Evolutionary conservation across 2,329 filamentous ascomycete species (phyloP).

Genomic region (Penicillium sp.): DNA sequence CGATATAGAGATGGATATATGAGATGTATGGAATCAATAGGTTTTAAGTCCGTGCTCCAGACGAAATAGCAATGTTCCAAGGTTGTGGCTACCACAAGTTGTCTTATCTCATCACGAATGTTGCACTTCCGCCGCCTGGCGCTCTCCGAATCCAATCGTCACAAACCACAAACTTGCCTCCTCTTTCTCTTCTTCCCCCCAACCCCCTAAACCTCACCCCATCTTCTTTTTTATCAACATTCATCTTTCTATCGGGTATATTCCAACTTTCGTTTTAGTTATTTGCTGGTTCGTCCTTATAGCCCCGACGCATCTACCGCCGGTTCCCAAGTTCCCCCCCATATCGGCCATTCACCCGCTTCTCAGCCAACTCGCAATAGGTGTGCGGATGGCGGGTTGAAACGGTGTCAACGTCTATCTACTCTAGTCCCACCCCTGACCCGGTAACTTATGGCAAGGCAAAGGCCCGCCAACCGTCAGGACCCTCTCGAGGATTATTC

Average conservation of each 20-base stretch:
- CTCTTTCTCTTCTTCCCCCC: conserved; percentile 11
- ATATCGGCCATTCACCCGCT: conserved; percentile 5
- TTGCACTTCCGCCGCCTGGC: conserved; percentile 38
- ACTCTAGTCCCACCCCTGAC: conserved; percentile 30
- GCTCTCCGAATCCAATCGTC: conserved; percentile 34
- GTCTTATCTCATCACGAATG: conserved; percentile 24
- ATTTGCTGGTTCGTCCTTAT: conserved; percentile 3
- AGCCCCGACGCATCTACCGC: conserved; percentile 5
- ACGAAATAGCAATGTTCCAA: not conserved
- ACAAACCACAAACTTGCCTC: conserved; percentile 29
- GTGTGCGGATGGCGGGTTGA: conserved; percentile 47
- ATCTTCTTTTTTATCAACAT: conserved; percentile 6
- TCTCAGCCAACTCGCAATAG: conserved; percentile 3
- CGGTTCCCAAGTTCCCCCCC: conserved; percentile 7
- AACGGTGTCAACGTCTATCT: conserved; percentile 30
- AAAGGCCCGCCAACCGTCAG: conserved; percentile 46
- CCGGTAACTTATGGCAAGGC: conserved; percentile 50
- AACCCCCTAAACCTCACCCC: conserved; percentile 9
- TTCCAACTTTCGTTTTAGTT: conserved; percentile 4
- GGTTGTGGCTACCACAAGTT: not conserved
- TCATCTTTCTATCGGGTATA: conserved; percentile 2
- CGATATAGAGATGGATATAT: not conserved
- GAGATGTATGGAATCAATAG: no score
- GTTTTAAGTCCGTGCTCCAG: not conserved
- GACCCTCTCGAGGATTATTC: conserved; percentile 44